Base-by-base conservation (phyloP, 345 rosid species). In the Populus pruinosa region DNA sequence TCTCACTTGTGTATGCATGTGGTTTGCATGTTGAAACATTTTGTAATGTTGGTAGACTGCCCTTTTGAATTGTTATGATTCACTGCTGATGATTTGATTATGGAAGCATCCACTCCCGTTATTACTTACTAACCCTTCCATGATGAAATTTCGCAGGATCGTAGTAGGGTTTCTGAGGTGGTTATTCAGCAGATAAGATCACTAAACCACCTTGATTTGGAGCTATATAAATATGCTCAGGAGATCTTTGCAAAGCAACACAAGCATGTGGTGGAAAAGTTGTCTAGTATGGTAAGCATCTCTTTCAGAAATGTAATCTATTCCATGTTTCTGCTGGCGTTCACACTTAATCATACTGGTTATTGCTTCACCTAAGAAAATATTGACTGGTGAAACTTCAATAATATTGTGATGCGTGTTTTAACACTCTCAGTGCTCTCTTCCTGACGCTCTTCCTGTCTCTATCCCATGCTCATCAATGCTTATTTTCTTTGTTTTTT, bases 201-300 rank as follows among this genome's bases (percentile, higher is more conserved):
- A n/a, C 90, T 88, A n/a, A 96, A 96, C 88, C 71, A 73, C 73
- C 98, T 96, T 38, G 98, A 96, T 74, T 21, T 89, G 75, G 92
- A 93, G 86, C 94, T 96, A 29, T 96, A 91, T 80, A 83, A 91
- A 77, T 89, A 96, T 80, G 98, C 98, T 14, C 83, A 76, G 80
- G 87, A 82, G 75, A 85, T 96, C 25, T 96, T 90, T 79, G 87
- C 84, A 18, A 90, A 89, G 86, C 90, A 92, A 78, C 91, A 87
- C 77, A 76, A 74, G 67, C 82, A 71, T 41, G 70, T 83, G 0
- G 73, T 65, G 44, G 84, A 82, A 63, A 82, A 66, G 59, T 33
- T 81, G 68, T 70, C 69, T n/a, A 65, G 44, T 47, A 72, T 70
- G 14, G 93, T 89, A 67, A 82, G 86, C 71, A 64, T 27, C 6